Base-by-base conservation (phyloP, 2,329 filamentous ascomycete genomes). In the Fusarium pininemorale region DNA sequence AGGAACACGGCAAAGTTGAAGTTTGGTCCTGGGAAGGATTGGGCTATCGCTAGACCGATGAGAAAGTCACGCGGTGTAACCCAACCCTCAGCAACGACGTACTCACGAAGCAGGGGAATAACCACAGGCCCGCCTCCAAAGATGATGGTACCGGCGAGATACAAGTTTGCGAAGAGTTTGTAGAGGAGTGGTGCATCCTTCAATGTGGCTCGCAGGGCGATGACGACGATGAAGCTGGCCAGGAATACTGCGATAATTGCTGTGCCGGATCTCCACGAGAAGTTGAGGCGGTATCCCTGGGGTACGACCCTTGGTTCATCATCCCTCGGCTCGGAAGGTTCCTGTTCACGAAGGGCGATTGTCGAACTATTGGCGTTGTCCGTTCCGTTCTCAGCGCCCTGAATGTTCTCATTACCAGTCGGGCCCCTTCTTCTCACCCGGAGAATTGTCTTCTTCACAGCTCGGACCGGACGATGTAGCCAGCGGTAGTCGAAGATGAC, bases 1-100 rank as follows among this genome's bases (percentile, higher is more conserved):
- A 91, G 81, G 63, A 86, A 91, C 1, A 91, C 88, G 0, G 88
- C 88, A 68, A 91, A 90, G 77, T 85, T 85, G 38, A 83, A 84
- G 70, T 84, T 83, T 13, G 82, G 82, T 1, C 82, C 82, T 0
- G 92, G 92, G 65, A 94, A 92, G 0, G 90, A 87, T 80, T 94
- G 92, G 24, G 90, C 91, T 60, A 94, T 86, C 13, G 92, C 93
- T 0, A 94, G 87, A 0, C 92, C 92, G 55, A 94, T 89, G 1
- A 94, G 84, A 78, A 94, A 94, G 78, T 94, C 91, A 8, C 92
- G 87, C 0, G 90, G 85, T 0, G 87, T 89, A 0, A 94, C 92
- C 92, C 92, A 94, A 12, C 90, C 90, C 30, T 91, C 90, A 0
- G 87, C 85, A 0, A 94, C 92, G 41, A 94, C 84, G 74, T 89